Percentiles rank a stretch among this genome's conserved stretches.
phyloP scores from a whole-genome alignment of 148 eudicot genomes.

The Spergularia bocconei region DNA sequence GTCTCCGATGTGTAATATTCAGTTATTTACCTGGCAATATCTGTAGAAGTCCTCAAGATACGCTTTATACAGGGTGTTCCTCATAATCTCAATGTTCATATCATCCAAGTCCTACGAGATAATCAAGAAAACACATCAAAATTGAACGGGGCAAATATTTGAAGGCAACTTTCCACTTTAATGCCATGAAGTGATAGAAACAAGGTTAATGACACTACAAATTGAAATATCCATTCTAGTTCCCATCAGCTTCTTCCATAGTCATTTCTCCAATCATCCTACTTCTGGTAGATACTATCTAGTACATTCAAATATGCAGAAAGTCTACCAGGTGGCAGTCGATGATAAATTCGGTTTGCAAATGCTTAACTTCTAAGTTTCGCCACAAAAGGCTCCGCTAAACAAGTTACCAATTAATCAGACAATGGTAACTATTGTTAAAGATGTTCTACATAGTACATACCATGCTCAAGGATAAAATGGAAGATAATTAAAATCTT shows the following conservation, averaged over 20 bases:
- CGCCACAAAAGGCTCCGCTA: too few relatives aligned
- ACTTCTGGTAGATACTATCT: too few relatives aligned
- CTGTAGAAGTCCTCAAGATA: conserved; percentile 95
- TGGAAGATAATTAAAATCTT: not conserved
- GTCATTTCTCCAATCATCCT: too few relatives aligned
- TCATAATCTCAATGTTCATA: conserved; percentile 99
- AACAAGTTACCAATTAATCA: too few relatives aligned
- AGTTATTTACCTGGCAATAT: conserved; percentile 70
- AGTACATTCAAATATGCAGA: too few relatives aligned
- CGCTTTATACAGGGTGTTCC: conserved; percentile 97
- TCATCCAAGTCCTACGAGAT: conserved; percentile 84
- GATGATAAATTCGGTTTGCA: too few relatives aligned
- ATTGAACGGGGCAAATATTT: not conserved
- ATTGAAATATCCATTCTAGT: too few relatives aligned
- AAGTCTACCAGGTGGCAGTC: too few relatives aligned
- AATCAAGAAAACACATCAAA: conserved; percentile 11
- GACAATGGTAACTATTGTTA: not conserved
- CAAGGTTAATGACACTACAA: too few relatives aligned
- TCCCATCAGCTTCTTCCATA: too few relatives aligned
- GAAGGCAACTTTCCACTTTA: not conserved
- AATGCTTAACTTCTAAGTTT: too few relatives aligned
- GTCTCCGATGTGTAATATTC: not conserved
- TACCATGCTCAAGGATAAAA: not conserved
- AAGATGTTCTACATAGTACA: not conserved
- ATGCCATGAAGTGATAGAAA: not conserved